Evolutionary conservation across 2,329 filamentous ascomycete species (phyloP).

Genomic region (Zalaria obscura): DNA sequence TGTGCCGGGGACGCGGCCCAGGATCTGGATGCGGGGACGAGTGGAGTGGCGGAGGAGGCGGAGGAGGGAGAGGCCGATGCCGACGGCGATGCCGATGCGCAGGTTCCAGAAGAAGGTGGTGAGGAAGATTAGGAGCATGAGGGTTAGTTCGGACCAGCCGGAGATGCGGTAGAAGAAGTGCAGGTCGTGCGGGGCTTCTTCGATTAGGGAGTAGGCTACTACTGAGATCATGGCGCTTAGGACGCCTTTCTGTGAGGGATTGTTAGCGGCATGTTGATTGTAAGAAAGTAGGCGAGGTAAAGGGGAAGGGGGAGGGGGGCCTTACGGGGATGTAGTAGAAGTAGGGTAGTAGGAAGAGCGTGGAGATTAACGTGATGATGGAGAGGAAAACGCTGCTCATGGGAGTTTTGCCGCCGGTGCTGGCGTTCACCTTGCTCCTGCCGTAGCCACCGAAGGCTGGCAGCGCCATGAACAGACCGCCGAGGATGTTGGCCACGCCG

Average conservation of each 20-base stretch:
- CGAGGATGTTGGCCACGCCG: conserved; percentile 79
- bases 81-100: conserved; percentile 82
- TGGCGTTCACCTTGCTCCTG: conserved; percentile 85
- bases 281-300: too few relatives aligned
- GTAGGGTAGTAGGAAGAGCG: conserved; percentile 72
- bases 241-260: conserved; percentile 60
- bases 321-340: conserved; percentile 91
- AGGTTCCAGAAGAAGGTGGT: conserved; percentile 93
- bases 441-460: conserved; percentile 95
- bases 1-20: conserved; percentile 76
- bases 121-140: conserved; percentile 84
- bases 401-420: conserved; percentile 80
- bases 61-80: conserved; percentile 79
- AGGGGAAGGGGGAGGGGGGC: too few relatives aligned
- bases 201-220: conserved; percentile 84
- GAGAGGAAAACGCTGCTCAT: conserved; percentile 87
- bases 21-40: conserved; percentile 85
- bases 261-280: conserved; percentile 5
- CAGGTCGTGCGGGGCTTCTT: conserved; percentile 89
- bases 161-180: conserved; percentile 75
- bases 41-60: conserved; percentile 85
- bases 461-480: conserved; percentile 80
- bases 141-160: conserved; percentile 69
- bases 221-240: conserved; percentile 89
- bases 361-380: conserved; percentile 65